phyloP scores from a whole-genome alignment of 1,284 basidiomycete genomes.

The Melampsora larici-populina region DNA sequence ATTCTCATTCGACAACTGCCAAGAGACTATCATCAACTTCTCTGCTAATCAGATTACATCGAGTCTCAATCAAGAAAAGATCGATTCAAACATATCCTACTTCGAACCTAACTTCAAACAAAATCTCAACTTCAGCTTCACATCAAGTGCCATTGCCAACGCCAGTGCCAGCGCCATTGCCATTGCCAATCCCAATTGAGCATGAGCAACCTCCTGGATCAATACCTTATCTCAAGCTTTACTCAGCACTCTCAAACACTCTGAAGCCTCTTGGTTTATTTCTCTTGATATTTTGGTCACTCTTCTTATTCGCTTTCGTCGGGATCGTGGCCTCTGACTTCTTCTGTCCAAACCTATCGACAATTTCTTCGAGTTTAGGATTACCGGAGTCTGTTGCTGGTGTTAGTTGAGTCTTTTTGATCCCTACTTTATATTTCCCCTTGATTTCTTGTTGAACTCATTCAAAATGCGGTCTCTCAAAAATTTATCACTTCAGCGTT shows the following conservation, averaged over 20 bases:
- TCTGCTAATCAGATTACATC: too few species aligned
- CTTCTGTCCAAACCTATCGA: slow-evolving; percentile 85
- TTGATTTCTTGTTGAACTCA: background rate
- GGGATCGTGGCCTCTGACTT: slow-evolving; percentile 91
- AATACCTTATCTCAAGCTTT: background rate
- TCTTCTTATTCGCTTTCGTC: slow-evolving; percentile 78
- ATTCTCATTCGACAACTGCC: too few species aligned
- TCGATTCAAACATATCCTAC: too few species aligned
- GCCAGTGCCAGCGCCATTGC: too few species aligned
- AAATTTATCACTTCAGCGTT: slow-evolving; percentile 74
- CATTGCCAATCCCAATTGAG: too few species aligned
- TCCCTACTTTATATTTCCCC: background rate
- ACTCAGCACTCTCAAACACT: background rate
- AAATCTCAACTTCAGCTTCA: too few species aligned
- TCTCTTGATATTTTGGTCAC: slow-evolving; percentile 68
- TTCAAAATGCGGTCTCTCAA: background rate
- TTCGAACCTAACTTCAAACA: too few species aligned
- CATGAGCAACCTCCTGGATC: background rate
- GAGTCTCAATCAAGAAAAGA: too few species aligned
- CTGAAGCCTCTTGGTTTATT: slow-evolving; percentile 60
- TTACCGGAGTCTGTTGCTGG: slow-evolving; percentile 75
- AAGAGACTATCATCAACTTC: too few species aligned
- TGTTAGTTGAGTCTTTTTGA: slow-evolving; percentile 36
- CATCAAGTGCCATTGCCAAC: too few species aligned
- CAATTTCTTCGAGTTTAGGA: slow-evolving; percentile 74